Percentiles rank a stretch among this genome's conserved stretches.
Conservation (phyloP, 2,329 filamentous ascomycete genomes). For the Rutstroemia sp. region DNA sequence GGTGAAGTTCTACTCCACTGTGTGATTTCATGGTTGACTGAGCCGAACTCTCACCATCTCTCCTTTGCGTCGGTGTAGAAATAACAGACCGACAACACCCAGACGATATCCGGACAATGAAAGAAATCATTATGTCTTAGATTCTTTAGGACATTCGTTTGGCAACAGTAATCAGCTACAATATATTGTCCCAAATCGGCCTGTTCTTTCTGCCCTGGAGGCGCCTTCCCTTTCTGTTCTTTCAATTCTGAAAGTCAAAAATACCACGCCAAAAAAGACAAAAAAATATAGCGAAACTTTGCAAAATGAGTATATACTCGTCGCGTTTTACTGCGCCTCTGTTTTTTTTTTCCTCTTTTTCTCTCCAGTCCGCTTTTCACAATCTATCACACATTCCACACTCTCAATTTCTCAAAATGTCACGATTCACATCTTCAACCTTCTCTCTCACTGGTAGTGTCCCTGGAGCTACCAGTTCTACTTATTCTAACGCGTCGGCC, state of each 20-base stretch:
- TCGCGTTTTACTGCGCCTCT: background rate
- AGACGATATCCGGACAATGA: too few relatives aligned
- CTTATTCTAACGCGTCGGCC: background rate
- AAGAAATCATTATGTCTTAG: too few relatives aligned
- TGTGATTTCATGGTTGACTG: too few relatives aligned
- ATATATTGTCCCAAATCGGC: too few relatives aligned
- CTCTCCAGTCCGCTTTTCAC: background rate
- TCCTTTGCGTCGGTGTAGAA: too few relatives aligned
- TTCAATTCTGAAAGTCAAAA: background rate
- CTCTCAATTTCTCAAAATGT: background rate
- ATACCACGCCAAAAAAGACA: background rate
- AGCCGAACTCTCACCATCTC: too few relatives aligned
- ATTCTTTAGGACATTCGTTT: too few relatives aligned
- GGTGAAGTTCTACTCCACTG: too few relatives aligned
- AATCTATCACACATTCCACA: background rate
- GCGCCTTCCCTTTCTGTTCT: background rate
- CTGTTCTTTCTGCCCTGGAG: too few relatives aligned
- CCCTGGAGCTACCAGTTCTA: background rate
- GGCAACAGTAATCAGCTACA: too few relatives aligned
- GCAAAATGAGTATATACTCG: background rate
- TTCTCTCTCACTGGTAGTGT: background rate
- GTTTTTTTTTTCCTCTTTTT: background rate
- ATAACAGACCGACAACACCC: too few relatives aligned
- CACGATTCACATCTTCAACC: background rate
- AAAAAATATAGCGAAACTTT: background rate